A percentile compares a stretch with the other conserved stretches of the same genome.
These are phyloP conservation scores for Ammopiptanthus mongolicus DNA, from an alignment of 306 rosid genomes.

Conservation along the genomic window DNA sequence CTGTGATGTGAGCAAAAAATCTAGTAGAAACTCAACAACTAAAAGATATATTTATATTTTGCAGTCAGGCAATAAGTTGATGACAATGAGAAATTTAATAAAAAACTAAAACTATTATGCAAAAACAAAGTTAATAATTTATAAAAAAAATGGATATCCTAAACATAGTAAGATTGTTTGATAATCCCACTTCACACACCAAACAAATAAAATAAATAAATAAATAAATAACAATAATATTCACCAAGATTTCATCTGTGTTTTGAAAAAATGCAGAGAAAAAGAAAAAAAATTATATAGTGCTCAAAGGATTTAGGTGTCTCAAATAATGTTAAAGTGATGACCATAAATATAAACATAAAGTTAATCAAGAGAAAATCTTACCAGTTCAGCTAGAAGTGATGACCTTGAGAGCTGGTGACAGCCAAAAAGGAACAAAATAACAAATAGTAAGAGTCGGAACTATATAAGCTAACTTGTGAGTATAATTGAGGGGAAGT, in stretches of 20 bases:
- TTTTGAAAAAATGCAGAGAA: neutral
- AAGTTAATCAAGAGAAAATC: slow-evolving; percentile 1
- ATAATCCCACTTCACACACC: neutral
- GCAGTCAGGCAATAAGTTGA: too few relatives aligned
- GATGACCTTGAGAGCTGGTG: slow-evolving; percentile 80
- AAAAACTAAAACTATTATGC: too few relatives aligned
- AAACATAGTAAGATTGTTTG: neutral
- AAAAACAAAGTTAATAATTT: neutral
- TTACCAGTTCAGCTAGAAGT: slow-evolving; percentile 91
- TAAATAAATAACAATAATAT: neutral
- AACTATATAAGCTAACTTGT: neutral
- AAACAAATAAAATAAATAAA: neutral
- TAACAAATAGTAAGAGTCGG: slow-evolving; percentile 19
- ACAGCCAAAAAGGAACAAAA: neutral
- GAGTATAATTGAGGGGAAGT: neutral
- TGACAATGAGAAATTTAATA: too few relatives aligned
- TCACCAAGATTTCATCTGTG: neutral
- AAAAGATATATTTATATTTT: too few relatives aligned
- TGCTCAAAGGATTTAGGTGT: neutral
- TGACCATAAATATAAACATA: neutral
- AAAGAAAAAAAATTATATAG: neutral
- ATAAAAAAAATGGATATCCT: neutral
- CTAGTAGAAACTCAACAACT: too few relatives aligned
- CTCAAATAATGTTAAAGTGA: neutral
- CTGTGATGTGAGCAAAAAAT: too few relatives aligned